These are phyloP conservation scores for Sparassis latifolia DNA, from an alignment of 1,284 basidiomycete genomes.

Conservation along the genomic window DNA sequence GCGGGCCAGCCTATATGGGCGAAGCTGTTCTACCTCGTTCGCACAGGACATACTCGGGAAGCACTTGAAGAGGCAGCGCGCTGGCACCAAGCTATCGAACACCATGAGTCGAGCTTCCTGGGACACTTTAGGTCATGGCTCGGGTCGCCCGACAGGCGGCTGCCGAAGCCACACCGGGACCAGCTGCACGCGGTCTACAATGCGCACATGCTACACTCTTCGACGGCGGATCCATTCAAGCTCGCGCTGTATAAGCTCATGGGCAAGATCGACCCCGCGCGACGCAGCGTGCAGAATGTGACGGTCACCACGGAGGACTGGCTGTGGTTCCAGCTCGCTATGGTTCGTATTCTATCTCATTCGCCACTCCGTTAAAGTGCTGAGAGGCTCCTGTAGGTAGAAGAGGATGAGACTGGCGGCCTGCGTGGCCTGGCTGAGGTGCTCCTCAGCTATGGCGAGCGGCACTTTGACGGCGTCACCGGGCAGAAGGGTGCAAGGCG, in stretches of 20 bases:
- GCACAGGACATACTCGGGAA: conserved; percentile 79
- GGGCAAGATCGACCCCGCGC: conserved; percentile 83
- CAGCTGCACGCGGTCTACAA: conserved; percentile 88
- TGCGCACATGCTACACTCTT: conserved; percentile 83
- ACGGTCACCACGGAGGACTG: conserved; percentile 95
- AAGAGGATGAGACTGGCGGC: conserved; percentile 76
- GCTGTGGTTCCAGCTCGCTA: conserved; percentile 95
- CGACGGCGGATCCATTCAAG: conserved; percentile 90
- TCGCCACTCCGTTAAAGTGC: too few species aligned
- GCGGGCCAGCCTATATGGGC: conserved; percentile 90
- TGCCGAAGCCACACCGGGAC: conserved; percentile 79
- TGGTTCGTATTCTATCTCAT: conserved; percentile 41
- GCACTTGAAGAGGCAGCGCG: conserved; percentile 74
- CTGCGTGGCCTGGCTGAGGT: conserved; percentile 77
- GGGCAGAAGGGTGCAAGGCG: conserved; percentile 50
- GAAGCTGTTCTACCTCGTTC: conserved; percentile 84
- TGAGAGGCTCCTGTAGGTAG: conserved; percentile 36
- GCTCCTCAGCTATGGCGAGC: conserved; percentile 83
- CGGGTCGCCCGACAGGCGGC: conserved; percentile 70
- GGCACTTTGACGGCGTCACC: conserved; percentile 77
- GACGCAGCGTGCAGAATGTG: conserved; percentile 79
- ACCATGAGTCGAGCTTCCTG: conserved; percentile 81
- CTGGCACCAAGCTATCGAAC: conserved; percentile 71
- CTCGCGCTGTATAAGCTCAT: conserved; percentile 93
- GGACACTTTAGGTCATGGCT: conserved; percentile 84